Evolutionary conservation across 2,329 filamentous ascomycete genomes (phyloP), one percentile per base, ranked within the genome.

Genomic region (Bipolaris gigantea): DNA sequence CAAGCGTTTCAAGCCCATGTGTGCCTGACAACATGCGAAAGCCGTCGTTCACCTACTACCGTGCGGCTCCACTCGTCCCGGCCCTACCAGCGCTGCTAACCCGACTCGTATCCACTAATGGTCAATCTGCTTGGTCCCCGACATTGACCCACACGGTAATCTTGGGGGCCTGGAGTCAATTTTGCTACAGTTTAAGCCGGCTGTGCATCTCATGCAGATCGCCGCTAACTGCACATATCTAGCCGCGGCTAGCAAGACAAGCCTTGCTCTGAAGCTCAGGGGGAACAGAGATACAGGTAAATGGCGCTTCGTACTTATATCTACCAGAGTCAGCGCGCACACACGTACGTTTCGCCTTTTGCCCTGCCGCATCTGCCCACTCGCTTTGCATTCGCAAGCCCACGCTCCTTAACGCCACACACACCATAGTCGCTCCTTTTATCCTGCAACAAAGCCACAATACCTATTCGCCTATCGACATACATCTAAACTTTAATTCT

Each of bases 231-330:
- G 10, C 35, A 48, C 4, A 36, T 35, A 25, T 13, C 41, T 34
- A 23, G 33, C 53, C 19, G 47, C 50, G 30, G 45, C 54, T 57
- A 56, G 40, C 25, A 42, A 44, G 41, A 52, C 54, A 59, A 57
- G 50, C 50, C 38, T 57, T 32, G 21, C 16, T 43, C 27, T 43
- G 50, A 48, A 54, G 43, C 44, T 51, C 51, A 56, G 51, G 57
- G 57, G 54, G 42, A 16, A 7, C 35, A 30, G 32, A 38, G 34
- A 47, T 47, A 36, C 45, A 54, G 40, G 48, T 41, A 53, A 33
- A 41, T 48, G 41, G 48, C 39, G 35, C 54, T 51, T 48, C 43
- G 38, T 44, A 30, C 27, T 30, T 30, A 51, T 45, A 30, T 43
- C 33, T 7, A 16, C 53, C 43, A 50, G 35, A 35, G 35, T 35